These are phyloP conservation scores for Ceratocystis cubensis DNA, from an alignment of 2,329 filamentous ascomycete species.

Conservation along the genomic window DNA sequence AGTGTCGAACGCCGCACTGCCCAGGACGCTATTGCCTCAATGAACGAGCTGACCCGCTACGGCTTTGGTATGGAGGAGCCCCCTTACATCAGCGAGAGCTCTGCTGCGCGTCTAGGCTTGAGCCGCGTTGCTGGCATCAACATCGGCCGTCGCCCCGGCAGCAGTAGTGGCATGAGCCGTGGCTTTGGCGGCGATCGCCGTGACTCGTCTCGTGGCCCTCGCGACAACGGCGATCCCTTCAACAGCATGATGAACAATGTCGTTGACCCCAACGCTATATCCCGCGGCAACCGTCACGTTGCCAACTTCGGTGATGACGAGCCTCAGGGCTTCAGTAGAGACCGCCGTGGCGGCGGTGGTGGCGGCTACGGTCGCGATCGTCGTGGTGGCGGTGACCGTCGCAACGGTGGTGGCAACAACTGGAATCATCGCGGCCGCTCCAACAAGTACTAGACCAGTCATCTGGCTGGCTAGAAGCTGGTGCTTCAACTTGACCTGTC, in stretches of 20 bases:
- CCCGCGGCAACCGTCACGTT: constrained; percentile 8
- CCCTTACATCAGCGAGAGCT: constrained; percentile 30
- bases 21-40: constrained; percentile 33
- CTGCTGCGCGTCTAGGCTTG: constrained; percentile 28
- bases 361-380: constrained; percentile 22
- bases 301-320: constrained; percentile 19
- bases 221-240: constrained; percentile 15
- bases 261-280: constrained; percentile 16
- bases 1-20: constrained; percentile 32
- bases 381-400: constrained; percentile 17
- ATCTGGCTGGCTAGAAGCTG: background rate
- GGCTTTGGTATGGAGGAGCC: constrained; percentile 42
- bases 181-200: constrained; percentile 13
- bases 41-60: constrained; percentile 41
- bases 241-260: constrained; percentile 12
- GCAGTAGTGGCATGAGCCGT: constrained; percentile 16
- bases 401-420: background rate
- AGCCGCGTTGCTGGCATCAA: constrained; percentile 28
- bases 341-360: constrained; percentile 20
- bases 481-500: background rate
- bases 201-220: background rate
- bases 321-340: constrained; percentile 18
- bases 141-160: constrained; percentile 23
- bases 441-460: constrained; percentile 6
- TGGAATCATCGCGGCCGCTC: constrained; percentile 12